Evolutionary conservation across 352 stramenopile genomes (phyloP), one percentile per base, ranked within the genome.

Genomic region (Globisporangium iwayamae): DNA sequence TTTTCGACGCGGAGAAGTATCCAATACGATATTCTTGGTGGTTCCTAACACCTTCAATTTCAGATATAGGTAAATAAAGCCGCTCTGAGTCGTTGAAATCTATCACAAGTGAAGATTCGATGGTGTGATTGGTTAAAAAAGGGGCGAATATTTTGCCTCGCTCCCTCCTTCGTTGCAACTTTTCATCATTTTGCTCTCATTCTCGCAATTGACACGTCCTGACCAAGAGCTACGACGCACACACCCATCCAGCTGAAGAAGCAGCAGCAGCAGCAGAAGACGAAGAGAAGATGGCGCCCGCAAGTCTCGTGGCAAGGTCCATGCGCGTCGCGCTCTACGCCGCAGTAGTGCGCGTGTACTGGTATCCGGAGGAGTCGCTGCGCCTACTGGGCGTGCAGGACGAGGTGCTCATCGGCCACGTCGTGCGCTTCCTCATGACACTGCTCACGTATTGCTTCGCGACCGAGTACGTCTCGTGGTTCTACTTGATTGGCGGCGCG

Each of bases 341-440:
- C 38, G 59, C 61, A 20, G 66, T 70, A 13, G 70, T 87, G 52
- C 72, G 68, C 41, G 73, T 73, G 36, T 91, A 90, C 66, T 75
- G 78, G 67, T 65, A 47, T 3, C 82, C 79, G 52, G 70, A 87
- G 53, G 65, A 79, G 39, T 45, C 83, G 25, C 70, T 85, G 25
- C 69, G 74, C 28, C 66, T 72, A 38, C 55, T 81, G 3, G 55
- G 76, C 8, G 67, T 69, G 0, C 46, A 54, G 22, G 76, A 85
- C 10, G 70, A 63, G 11, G 73, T 82, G n/a, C 72, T 81, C 56
- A 76, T 77, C 25, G 71, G 63, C 56, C 73, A 85, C 55, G 75
- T 84, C 32, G 46, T 88, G 48, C 82, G 81, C 53, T 81, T 85
- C 34, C 38, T 87, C 30, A 55, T 93, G 36, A 87, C 85, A 25